Percentiles rank a stretch among this genome's conserved stretches.
phyloP scores from a whole-genome alignment of 371 early-diverging fungal species.

The Sporodiniella umbellata region DNA sequence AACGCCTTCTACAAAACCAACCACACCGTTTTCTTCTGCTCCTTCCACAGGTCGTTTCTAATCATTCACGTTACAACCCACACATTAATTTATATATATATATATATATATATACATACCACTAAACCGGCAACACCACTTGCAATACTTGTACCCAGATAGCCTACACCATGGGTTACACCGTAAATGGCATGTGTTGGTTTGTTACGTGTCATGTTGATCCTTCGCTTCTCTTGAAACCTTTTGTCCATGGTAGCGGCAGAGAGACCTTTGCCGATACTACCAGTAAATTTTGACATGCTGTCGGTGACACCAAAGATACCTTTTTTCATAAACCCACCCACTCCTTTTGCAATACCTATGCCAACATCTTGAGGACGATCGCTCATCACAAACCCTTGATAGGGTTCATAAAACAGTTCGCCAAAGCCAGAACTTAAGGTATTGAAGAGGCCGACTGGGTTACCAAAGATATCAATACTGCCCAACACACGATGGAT shows the following conservation, averaged over 20 bases:
- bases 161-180: conserved; percentile 75
- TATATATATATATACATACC: conserved; percentile 24
- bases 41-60: conserved; percentile 81
- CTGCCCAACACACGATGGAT: conserved; percentile 85
- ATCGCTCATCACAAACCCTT: conserved; percentile 86
- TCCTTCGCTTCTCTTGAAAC: conserved; percentile 73
- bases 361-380: conserved; percentile 86
- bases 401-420: conserved; percentile 89
- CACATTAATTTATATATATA: too few species aligned
- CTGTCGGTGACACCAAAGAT: conserved; percentile 88
- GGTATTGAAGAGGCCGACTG: conserved; percentile 84
- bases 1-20: conserved; percentile 83
- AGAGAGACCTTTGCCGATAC: conserved; percentile 84
- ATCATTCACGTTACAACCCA: not conserved
- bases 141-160: conserved; percentile 70
- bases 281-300: conserved; percentile 81
- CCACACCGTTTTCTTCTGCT: conserved; percentile 77
- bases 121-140: conserved; percentile 85
- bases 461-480: conserved; percentile 89
- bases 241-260: conserved; percentile 84
- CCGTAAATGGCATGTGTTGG: conserved; percentile 84
- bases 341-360: conserved; percentile 70
- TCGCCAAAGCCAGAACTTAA: conserved; percentile 85
- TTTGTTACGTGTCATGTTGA: conserved; percentile 70
- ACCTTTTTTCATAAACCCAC: conserved; percentile 68